Evolutionary conservation across 2,329 filamentous ascomycete genomes (phyloP).

Genomic region (Hawksworthiomyces lignivorus): DNA sequence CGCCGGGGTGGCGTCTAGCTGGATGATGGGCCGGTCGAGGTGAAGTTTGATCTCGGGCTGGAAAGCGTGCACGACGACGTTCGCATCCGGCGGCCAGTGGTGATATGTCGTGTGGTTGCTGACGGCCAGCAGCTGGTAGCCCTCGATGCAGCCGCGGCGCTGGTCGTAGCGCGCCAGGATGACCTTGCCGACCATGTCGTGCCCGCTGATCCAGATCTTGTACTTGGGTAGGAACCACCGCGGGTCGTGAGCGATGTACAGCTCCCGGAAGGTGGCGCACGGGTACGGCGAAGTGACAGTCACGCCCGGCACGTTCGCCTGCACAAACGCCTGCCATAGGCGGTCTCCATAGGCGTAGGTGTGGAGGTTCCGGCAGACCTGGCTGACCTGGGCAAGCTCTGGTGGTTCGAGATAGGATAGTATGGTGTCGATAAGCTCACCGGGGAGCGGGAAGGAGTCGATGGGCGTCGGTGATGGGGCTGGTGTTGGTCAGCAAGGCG

Average conservation of each 20-base stretch:
- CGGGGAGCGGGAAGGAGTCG: conserved; percentile 43
- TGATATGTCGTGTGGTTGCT: conserved; percentile 46
- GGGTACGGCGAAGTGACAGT: conserved; percentile 48
- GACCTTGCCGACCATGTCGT: conserved; percentile 63
- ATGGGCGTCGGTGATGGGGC: not conserved
- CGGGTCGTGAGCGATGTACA: conserved; percentile 68
- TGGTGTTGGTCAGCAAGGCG: not conserved
- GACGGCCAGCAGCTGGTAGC: conserved; percentile 65
- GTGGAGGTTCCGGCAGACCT: conserved; percentile 54
- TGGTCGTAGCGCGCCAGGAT: conserved; percentile 72
- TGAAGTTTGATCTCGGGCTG: conserved; percentile 63
- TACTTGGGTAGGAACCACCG: conserved; percentile 77
- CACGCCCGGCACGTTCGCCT: conserved; percentile 55
- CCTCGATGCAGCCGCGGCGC: conserved; percentile 67
- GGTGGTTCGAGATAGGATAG: conserved; percentile 56
- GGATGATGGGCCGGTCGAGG: conserved; percentile 63
- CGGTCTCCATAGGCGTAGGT: conserved; percentile 56
- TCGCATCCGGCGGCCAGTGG: conserved; percentile 56
- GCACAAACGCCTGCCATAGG: conserved; percentile 65
- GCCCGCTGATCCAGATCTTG: conserved; percentile 82
- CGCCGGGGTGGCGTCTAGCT: conserved; percentile 38
- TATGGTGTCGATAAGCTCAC: conserved; percentile 69
- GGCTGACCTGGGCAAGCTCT: conserved; percentile 54
- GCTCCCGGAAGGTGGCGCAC: conserved; percentile 56
- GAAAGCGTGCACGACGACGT: conserved; percentile 66